phyloP scores from a whole-genome alignment of 169 alveolate species.

The Babesia divergens region DNA sequence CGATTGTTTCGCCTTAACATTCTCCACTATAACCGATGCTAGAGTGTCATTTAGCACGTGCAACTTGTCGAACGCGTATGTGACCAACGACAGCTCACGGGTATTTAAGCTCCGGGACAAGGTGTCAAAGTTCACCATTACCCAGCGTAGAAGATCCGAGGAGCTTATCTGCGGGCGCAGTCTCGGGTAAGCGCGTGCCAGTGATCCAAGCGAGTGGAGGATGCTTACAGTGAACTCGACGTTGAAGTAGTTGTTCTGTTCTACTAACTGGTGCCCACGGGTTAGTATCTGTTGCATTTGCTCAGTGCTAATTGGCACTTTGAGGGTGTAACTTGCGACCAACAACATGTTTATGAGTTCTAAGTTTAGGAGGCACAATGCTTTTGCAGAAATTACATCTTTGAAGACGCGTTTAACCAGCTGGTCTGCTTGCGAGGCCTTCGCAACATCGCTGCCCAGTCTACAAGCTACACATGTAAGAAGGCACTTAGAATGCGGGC shows the following conservation, averaged over 20 bases:
- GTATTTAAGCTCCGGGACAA: neutral
- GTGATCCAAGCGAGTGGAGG: conserved; percentile 44
- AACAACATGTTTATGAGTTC: conserved; percentile 57
- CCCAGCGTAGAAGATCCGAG: conserved; percentile 10
- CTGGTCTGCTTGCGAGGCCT: conserved; percentile 8
- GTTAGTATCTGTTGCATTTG: conserved; percentile 28
- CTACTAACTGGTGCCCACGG: conserved; percentile 2
- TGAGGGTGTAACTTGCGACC: conserved; percentile 55
- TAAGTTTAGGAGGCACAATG: conserved; percentile 28
- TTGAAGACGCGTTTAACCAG: conserved; percentile 26
- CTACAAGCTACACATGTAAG: conserved; percentile 55
- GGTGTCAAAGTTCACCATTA: neutral
- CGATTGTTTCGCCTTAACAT: neutral
- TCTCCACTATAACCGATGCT: neutral
- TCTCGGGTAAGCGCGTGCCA: conserved; percentile 25
- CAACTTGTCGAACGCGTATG: conserved; percentile 47
- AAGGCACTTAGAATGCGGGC: conserved; percentile 66
- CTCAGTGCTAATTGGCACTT: conserved; percentile 25
- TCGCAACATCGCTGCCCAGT: conserved; percentile 6
- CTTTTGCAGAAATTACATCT: conserved; percentile 13
- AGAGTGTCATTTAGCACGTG: neutral
- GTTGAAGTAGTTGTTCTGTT: conserved; percentile 11
- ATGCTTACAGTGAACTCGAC: conserved; percentile 28
- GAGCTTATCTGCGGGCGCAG: conserved; percentile 4
- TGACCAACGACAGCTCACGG: conserved; percentile 48